Conservation (phyloP, 2,329 filamentous ascomycete species). For the Sordariomycetes sp. region DNA sequence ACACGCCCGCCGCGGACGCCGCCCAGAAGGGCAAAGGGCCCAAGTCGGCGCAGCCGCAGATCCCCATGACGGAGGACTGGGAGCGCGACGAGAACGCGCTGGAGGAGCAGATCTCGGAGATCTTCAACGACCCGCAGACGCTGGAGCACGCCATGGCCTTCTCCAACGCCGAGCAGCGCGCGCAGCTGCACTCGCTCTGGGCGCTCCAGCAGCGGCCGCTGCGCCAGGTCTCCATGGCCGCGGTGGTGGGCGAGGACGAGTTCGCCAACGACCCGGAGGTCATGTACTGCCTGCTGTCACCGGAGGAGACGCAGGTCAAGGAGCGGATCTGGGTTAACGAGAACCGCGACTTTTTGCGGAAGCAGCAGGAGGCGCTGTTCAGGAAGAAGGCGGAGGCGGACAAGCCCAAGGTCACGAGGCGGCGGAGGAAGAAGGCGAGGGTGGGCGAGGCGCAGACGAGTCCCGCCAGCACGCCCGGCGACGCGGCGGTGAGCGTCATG, state of each 20-base stretch:
- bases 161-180: conserved; percentile 45
- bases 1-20: not conserved
- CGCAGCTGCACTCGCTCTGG: conserved; percentile 40
- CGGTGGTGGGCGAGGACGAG: conserved; percentile 65
- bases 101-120: conserved; percentile 59
- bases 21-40: conserved; percentile 10
- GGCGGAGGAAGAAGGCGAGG: conserved; percentile 41
- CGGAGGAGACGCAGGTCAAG: conserved; percentile 69
- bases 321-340: conserved; percentile 90
- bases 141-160: conserved; percentile 46
- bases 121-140: conserved; percentile 53
- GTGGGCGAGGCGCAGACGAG: conserved; percentile 56
- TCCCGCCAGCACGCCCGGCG: conserved; percentile 56
- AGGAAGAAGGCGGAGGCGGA: conserved; percentile 55
- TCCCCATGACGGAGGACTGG: conserved; percentile 52
- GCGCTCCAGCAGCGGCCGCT: conserved; percentile 35
- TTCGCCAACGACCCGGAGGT: conserved; percentile 89
- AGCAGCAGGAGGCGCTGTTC: conserved; percentile 75
- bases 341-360: conserved; percentile 87
- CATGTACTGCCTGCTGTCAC: conserved; percentile 61
- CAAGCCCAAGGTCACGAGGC: conserved; percentile 45
- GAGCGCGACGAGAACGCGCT: conserved; percentile 52
- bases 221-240: conserved; percentile 43
- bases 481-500: conserved; percentile 58
- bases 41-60: conserved; percentile 26